Evolutionary conservation across 768 basidiomycete species (phyloP).

Genomic region (Phylloporus arenicola): DNA sequence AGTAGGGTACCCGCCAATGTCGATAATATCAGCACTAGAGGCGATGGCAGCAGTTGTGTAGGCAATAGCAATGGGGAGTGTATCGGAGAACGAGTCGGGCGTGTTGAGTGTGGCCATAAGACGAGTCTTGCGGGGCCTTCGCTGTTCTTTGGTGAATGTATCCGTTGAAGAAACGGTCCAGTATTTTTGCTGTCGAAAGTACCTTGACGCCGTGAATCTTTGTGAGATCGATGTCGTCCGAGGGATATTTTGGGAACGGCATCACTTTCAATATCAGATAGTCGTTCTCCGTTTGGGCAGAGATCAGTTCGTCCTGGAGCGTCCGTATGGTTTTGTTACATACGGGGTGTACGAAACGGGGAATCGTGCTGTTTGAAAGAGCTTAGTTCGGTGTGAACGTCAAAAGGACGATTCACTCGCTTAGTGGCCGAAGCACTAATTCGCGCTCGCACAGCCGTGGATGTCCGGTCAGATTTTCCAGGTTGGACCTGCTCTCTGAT

Average conservation of each 20-base stretch:
- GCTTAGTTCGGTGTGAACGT: background rate
- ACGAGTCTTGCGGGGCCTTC: conserved; percentile 41
- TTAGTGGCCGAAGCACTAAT: conserved; percentile 84
- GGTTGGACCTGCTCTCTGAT: conserved; percentile 40
- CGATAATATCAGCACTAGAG: conserved; percentile 71
- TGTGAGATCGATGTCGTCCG: conserved; percentile 10
- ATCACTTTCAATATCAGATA: conserved; percentile 66
- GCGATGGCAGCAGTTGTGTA: conserved; percentile 47
- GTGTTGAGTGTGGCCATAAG: conserved; percentile 96
- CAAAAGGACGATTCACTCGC: conserved; percentile 52
- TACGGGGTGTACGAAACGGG: conserved; percentile 63
- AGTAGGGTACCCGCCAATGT: conserved; percentile 93
- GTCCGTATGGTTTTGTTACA: conserved; percentile 41
- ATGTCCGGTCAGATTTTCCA: conserved; percentile 64
- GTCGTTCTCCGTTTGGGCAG: conserved; percentile 25
- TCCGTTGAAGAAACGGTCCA: conserved; percentile 24
- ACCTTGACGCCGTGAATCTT: conserved; percentile 7
- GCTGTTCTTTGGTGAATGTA: conserved; percentile 3
- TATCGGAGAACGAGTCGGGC: conserved; percentile 94
- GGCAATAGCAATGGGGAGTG: conserved; percentile 46
- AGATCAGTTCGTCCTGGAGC: conserved; percentile 41
- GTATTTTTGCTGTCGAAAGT: conserved; percentile 19
- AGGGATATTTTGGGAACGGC: conserved; percentile 61
- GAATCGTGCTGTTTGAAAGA: conserved; percentile 61
- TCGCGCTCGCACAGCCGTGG: conserved; percentile 76